These are phyloP conservation scores for Metschnikowia vanudenii DNA, from an alignment of 805 yeast genomes.

Conservation along the genomic window DNA sequence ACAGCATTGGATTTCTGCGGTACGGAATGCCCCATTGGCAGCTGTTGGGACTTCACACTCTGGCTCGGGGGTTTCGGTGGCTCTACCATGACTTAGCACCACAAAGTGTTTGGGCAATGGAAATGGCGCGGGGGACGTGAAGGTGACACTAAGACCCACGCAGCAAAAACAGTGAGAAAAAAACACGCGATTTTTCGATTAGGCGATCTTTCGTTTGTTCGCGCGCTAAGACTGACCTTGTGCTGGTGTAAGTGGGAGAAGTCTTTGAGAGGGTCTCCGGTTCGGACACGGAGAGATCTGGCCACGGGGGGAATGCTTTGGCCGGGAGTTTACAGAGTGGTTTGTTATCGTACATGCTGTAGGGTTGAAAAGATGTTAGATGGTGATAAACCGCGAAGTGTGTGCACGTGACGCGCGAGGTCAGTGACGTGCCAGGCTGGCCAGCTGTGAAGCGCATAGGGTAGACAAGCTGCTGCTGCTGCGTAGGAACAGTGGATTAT, in stretches of 20 bases:
- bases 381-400: constrained; percentile 1
- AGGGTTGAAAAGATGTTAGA: constrained; percentile 1
- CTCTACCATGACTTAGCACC: not conserved
- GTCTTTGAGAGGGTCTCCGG: not conserved
- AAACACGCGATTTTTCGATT: not conserved
- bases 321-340: constrained; percentile 3
- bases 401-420: not conserved
- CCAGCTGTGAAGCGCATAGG: no score
- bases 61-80: not conserved
- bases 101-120: not conserved
- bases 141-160: not conserved
- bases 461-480: no score
- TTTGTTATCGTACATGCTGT: not conserved
- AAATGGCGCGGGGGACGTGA: not conserved
- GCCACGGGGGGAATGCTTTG: not conserved
- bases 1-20: not conserved
- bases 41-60: not conserved
- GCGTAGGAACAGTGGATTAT: no score
- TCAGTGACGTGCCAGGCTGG: no score
- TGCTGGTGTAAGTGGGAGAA: no score
- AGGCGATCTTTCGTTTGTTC: not conserved
- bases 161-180: not conserved
- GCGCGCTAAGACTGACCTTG: not conserved
- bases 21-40: not conserved
- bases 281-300: not conserved